Evolutionary conservation across 352 stramenopile genomes (phyloP), one percentile per base, ranked within the genome.

Genomic region (Phytophthora palmivora): DNA sequence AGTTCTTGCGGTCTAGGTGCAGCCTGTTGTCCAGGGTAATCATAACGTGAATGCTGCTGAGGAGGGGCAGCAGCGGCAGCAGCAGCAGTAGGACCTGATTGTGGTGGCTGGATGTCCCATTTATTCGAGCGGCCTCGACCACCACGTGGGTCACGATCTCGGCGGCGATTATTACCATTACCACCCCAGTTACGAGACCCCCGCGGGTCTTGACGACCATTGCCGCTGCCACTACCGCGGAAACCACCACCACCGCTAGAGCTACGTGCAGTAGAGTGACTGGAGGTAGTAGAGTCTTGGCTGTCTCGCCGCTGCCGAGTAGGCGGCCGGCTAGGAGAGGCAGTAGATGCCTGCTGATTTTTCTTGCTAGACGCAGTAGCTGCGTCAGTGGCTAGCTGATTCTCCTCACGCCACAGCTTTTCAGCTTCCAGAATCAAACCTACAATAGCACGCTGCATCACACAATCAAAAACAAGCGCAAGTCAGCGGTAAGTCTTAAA

Each of bases 351-450:
- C n/a, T 53, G 48, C 21, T 34, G 32, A n/a, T 9, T 36, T 42
- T 77, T 74, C 65, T 70, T 80, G 52, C 24, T 61, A 39, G 24
- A 28, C 24, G 22, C 32, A 30, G 30, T 38, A 39, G 37, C 41
- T 72, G 32, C 24, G 44, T 68, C 64, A 58, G 36, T 33, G 49
- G 39, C 42, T 0, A 43, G 55, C 16, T 73, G 64, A 33, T 73
- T 82, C 46, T 90, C 81, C 45, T 86, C 70, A 24, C 77, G 75
- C 66, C 79, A 90, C 21, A 90, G 46, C 34, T 84, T 85, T 30
- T 92, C 81, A 11, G 84, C 75, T 58, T 92, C 82, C 37, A 91
- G 42, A 26, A 93, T 88, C 41, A 93, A 70, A 49, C 68, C 68
- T 48, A 90, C 67, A 67, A 93, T 83, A 26, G 74, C 74, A 59